A percentile compares a stretch with the other conserved stretches of the same genome.
Evolutionary conservation across 371 early-diverging fungal genomes (phyloP).

Genomic region (Funneliformis caledonium): DNA sequence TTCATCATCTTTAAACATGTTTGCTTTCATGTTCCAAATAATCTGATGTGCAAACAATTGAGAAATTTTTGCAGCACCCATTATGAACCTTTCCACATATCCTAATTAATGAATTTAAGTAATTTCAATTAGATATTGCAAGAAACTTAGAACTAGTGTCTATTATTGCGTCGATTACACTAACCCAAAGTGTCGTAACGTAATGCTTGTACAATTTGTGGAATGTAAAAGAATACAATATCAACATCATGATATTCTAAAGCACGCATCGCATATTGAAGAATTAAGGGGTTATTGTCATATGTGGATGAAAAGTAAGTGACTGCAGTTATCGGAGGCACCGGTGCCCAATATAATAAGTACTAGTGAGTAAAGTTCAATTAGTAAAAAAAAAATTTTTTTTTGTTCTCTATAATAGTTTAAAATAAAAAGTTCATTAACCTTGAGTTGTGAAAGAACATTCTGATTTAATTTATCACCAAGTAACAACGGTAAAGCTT

Average conservation of each 20-base stretch:
- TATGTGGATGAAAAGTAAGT: conserved; percentile 73
- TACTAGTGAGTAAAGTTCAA: conserved; percentile 48
- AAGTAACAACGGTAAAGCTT: conserved; percentile 73
- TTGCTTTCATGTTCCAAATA: conserved; percentile 99
- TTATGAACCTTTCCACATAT: conserved; percentile 91
- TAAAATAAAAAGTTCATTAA: conserved; percentile 17
- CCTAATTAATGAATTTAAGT: conserved; percentile 51
- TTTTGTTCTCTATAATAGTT: background rate
- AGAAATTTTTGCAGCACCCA: conserved; percentile 89
- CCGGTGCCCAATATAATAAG: conserved; percentile 89
- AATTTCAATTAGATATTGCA: background rate
- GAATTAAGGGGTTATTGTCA: conserved; percentile 78
- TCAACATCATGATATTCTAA: conserved; percentile 91
- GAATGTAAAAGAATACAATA: conserved; percentile 96
- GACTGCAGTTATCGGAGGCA: conserved; percentile 91
- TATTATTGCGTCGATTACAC: background rate
- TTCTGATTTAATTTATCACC: conserved; percentile 54
- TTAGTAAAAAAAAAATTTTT: background rate
- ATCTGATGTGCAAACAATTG: conserved; percentile 99
- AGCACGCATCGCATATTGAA: conserved; percentile 93
- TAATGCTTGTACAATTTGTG: conserved; percentile 98
- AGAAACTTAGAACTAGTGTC: background rate
- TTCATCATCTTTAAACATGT: conserved; percentile 91
- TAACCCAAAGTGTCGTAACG: conserved; percentile 78
- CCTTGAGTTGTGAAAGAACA: conserved; percentile 53